Evolutionary conservation across 2,329 filamentous ascomycete species (phyloP).

Genomic region (Ciborinia camelliae): DNA sequence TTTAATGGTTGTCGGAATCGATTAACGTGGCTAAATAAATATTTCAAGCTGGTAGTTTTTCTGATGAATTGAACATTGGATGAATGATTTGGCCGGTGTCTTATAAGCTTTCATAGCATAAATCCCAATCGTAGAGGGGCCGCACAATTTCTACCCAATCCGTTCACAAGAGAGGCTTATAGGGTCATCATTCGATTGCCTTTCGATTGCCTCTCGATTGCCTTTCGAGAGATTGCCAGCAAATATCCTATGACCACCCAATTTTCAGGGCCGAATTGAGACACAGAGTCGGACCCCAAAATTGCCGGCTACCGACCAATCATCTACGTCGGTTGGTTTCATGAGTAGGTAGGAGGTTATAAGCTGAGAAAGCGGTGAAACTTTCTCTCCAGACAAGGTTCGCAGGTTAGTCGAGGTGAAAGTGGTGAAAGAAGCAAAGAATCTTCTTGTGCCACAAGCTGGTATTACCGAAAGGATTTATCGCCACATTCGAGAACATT

Average conservation of each 20-base stretch:
- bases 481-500: neutral
- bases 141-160: neutral
- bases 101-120: neutral
- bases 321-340: neutral
- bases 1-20: neutral
- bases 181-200: neutral
- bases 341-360: neutral
- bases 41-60: neutral
- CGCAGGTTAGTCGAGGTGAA: neutral
- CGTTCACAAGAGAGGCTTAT: neutral
- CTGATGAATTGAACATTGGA: neutral
- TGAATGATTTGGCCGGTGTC: neutral
- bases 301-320: neutral
- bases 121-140: neutral
- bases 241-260: neutral
- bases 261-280: neutral
- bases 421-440: neutral
- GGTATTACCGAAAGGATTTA: constrained; percentile 1
- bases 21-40: neutral
- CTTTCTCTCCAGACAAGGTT: neutral
- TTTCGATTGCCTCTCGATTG: neutral
- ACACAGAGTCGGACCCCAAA: neutral
- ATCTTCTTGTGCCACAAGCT: neutral
- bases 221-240: neutral
- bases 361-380: neutral